Percentiles rank a stretch among this genome's conserved stretches.
Conservation (phyloP, 2,329 filamentous ascomycete genomes). For the Diaporthe aspalathi region DNA sequence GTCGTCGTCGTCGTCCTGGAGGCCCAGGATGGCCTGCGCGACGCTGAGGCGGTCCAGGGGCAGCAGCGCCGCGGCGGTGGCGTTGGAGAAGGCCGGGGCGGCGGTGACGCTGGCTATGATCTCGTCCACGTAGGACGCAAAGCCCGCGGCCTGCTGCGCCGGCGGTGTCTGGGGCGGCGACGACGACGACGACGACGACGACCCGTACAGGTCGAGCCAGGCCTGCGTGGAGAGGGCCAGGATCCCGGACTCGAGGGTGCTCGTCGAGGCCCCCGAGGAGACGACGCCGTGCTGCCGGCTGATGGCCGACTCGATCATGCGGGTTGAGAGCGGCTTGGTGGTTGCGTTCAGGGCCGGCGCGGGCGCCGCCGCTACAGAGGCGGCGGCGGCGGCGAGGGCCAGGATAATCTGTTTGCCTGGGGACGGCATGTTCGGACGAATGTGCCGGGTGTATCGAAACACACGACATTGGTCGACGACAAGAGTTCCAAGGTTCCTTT, state of each 20-base stretch:
- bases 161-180: not conserved
- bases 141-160: not conserved
- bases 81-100: constrained; percentile 50
- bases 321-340: constrained; percentile 30
- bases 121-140: constrained; percentile 43
- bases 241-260: constrained; percentile 37
- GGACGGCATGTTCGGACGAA: constrained; percentile 6
- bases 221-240: constrained; percentile 35
- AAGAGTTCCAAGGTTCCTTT: not conserved
- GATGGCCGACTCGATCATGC: constrained; percentile 38
- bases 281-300: constrained; percentile 35
- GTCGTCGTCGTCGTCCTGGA: not conserved
- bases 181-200: too few relatives aligned
- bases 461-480: not conserved
- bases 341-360: not conserved
- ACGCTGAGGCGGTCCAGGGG: constrained; percentile 38
- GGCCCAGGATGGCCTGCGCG: constrained; percentile 26
- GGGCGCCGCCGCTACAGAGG: not conserved
- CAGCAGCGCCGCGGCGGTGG: constrained; percentile 14
- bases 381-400: not conserved
- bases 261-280: constrained; percentile 33
- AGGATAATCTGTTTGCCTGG: constrained; percentile 6
- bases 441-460: not conserved
- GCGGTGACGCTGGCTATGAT: constrained; percentile 54
- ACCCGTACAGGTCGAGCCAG: constrained; percentile 32